Percentiles rank a stretch among this genome's conserved stretches.
phyloP scores from a whole-genome alignment of 345 rosid genomes.

The Eucalyptus cloeziana region DNA sequence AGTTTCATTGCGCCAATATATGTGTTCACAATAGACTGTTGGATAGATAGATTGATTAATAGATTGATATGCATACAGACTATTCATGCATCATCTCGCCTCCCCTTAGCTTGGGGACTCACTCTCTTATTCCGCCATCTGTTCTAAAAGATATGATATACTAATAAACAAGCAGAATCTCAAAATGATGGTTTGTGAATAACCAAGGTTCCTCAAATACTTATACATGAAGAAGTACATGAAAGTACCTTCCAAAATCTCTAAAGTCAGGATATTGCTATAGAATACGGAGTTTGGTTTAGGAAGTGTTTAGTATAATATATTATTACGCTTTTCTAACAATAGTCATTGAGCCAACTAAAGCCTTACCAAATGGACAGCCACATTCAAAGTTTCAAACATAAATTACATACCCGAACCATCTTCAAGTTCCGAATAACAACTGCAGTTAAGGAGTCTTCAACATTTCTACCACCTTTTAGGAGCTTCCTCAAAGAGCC shows the following conservation, averaged over 20 bases:
- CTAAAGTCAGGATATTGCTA: neutral
- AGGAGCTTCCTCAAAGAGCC: slow-evolving; percentile 44
- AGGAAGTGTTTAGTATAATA: neutral
- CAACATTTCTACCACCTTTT: slow-evolving; percentile 60
- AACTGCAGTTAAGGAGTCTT: slow-evolving; percentile 53
- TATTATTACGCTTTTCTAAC: neutral
- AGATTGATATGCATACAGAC: neutral
- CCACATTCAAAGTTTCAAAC: neutral
- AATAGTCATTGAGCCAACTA: neutral
- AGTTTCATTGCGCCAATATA: neutral
- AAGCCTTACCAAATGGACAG: neutral
- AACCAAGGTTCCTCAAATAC: neutral
- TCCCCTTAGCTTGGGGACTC: neutral
- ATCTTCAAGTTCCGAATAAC: slow-evolving; percentile 75
- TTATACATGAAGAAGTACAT: neutral
- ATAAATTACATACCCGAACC: slow-evolving; percentile 46
- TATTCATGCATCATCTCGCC: neutral
- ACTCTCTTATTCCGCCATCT: neutral
- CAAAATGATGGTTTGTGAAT: neutral
- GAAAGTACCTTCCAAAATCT: neutral
- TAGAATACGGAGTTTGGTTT: neutral
- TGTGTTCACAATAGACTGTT: neutral
- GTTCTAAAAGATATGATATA: neutral
- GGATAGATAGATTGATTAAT: neutral
- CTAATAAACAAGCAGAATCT: neutral